A percentile compares a stretch with the other conserved stretches of the same genome.
phyloP scores from a whole-genome alignment of 345 rosid genomes.

The Camelina laxa region DNA sequence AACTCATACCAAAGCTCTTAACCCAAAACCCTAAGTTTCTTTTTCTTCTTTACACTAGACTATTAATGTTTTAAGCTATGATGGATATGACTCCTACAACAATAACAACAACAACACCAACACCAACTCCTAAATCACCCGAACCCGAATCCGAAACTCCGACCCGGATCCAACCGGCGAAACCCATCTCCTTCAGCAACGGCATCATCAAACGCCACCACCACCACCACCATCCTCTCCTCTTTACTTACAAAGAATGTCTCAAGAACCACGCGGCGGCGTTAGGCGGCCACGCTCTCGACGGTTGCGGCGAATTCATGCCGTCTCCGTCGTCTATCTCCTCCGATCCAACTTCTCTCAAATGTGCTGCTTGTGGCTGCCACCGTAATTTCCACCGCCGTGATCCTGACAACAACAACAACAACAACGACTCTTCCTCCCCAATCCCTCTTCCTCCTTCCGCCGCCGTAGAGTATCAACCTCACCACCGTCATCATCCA shows the following conservation, averaged over 20 bases:
- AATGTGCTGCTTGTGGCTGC: constrained; percentile 87
- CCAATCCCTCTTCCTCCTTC: constrained; percentile 19
- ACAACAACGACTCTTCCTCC: constrained; percentile 4
- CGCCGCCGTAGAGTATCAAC: constrained; percentile 55
- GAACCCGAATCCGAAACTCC: constrained; percentile 67
- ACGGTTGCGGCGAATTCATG: constrained; percentile 93
- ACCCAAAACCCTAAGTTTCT: constrained; percentile 28
- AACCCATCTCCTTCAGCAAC: constrained; percentile 68
- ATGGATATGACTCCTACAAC: constrained; percentile 47
- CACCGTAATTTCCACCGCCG: constrained; percentile 94
- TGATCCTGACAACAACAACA: constrained; percentile 54
- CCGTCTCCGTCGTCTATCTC: constrained; percentile 62
- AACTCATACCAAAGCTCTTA: constrained; percentile 23
- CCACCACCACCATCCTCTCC: constrained; percentile 40
- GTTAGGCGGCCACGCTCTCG: constrained; percentile 73
- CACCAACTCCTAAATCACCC: constrained; percentile 53
- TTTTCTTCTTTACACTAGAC: background rate
- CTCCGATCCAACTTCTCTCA: constrained; percentile 72
- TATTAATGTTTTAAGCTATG: constrained; percentile 66
- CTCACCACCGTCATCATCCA: constrained; percentile 79
- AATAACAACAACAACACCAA: constrained; percentile 27
- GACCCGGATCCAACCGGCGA: constrained; percentile 64
- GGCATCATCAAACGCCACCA: constrained; percentile 78
- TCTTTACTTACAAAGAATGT: constrained; percentile 67
- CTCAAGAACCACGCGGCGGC: constrained; percentile 83